Conservation (phyloP, 2,329 filamentous ascomycete genomes). For the Pseudonectria buxi region DNA sequence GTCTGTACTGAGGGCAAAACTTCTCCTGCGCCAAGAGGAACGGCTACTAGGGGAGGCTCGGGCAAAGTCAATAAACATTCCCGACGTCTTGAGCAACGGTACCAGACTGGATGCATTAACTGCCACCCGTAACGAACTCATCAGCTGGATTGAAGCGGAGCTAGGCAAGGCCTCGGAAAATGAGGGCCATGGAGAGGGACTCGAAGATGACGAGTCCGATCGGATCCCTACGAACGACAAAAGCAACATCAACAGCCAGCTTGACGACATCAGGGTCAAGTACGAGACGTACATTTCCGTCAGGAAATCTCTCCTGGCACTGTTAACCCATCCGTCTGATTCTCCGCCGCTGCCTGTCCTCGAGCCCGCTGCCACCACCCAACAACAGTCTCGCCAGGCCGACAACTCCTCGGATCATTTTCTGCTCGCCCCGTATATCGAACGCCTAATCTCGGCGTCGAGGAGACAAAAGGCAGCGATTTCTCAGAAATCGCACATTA, state of each 20-base stretch:
- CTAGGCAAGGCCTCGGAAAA: conserved; percentile 44
- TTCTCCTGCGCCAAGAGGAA: conserved; percentile 51
- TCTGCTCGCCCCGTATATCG: conserved; percentile 51
- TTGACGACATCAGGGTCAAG: conserved; percentile 45
- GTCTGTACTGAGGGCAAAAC: conserved; percentile 50
- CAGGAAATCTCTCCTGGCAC: conserved; percentile 41
- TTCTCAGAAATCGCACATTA: conserved; percentile 52
- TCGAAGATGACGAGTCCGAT: conserved; percentile 16
- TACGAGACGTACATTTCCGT: conserved; percentile 47
- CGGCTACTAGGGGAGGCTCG: conserved; percentile 44
- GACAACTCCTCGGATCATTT: conserved; percentile 25
- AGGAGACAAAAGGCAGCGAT: conserved; percentile 51
- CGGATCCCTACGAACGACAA: conserved; percentile 15
- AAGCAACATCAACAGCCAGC: conserved; percentile 29
- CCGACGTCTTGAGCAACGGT: conserved; percentile 29
- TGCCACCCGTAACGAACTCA: conserved; percentile 51
- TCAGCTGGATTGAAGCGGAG: conserved; percentile 59
- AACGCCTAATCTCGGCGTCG: conserved; percentile 44
- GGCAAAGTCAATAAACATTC: conserved; percentile 29
- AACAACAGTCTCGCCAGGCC: conserved; percentile 8
- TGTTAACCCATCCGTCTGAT: conserved; percentile 28
- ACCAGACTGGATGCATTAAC: conserved; percentile 47
- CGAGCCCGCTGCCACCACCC: conserved; percentile 4
- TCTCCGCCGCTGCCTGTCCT: conserved; percentile 19
- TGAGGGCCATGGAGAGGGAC: conserved; percentile 22